phyloP scores from a whole-genome alignment of 1,284 basidiomycete species.

The Xerocomus cyaneibrunnescens region DNA sequence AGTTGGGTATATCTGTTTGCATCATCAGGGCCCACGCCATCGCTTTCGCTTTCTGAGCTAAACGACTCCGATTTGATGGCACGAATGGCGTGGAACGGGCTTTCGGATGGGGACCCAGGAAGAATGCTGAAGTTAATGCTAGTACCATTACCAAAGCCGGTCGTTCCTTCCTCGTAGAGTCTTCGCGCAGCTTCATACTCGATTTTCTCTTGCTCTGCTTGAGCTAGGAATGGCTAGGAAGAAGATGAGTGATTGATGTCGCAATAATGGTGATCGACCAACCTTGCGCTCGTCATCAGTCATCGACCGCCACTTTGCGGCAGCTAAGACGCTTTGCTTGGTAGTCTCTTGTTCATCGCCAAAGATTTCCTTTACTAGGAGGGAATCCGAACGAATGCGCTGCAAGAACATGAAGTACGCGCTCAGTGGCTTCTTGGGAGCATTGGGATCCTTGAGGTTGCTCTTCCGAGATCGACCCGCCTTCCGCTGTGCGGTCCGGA shows the following conservation, averaged over 20 bases:
- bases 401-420: slow-evolving; percentile 97
- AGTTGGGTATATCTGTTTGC: slow-evolving; percentile 33
- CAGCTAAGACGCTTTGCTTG: slow-evolving; percentile 91
- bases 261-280: slow-evolving; percentile 25
- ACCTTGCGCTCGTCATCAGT: slow-evolving; percentile 91
- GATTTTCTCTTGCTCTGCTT: slow-evolving; percentile 91
- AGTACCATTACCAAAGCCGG: slow-evolving; percentile 62
- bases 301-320: slow-evolving; percentile 89
- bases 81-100: slow-evolving; percentile 47
- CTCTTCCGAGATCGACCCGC: slow-evolving; percentile 91
- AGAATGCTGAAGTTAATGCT: slow-evolving; percentile 79
- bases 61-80: slow-evolving; percentile 56
- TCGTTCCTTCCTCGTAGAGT: slow-evolving; percentile 79
- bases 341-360: slow-evolving; percentile 94
- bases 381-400: slow-evolving; percentile 75
- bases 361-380: slow-evolving; percentile 77
- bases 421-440: slow-evolving; percentile 92
- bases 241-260: slow-evolving; percentile 6
- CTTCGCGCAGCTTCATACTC: slow-evolving; percentile 83
- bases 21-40: slow-evolving; percentile 52
- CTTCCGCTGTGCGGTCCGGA: slow-evolving; percentile 89
- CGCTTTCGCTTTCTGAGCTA: slow-evolving; percentile 64
- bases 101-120: slow-evolving; percentile 54
- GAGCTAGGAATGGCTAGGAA: slow-evolving; percentile 79
- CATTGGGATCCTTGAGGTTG: slow-evolving; percentile 96